Conservation (phyloP, 192 early-diverging fungal species). For the Blastocladiella britannica region DNA sequence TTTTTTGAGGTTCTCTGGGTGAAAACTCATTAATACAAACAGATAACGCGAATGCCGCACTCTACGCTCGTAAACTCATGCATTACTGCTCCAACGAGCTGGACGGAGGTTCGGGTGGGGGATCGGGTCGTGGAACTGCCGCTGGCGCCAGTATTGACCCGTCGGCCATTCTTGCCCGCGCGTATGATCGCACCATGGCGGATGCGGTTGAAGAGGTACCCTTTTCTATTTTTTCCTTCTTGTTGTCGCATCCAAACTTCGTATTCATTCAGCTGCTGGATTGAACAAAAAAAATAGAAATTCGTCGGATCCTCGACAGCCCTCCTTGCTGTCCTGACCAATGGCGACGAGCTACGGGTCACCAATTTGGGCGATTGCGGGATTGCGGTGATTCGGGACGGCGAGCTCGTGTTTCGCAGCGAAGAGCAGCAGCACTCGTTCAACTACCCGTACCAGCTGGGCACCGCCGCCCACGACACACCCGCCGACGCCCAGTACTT, state of each 20-base stretch:
- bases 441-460: conserved; percentile 93
- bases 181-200: conserved; percentile 48
- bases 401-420: conserved; percentile 72
- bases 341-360: conserved; percentile 78
- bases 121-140: conserved; percentile 62
- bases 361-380: conserved; percentile 93
- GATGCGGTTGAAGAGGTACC: conserved; percentile 46
- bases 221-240: too few relatives aligned
- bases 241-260: background rate
- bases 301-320: conserved; percentile 83
- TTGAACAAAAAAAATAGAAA: conserved; percentile 15
- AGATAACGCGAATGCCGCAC: conserved; percentile 56
- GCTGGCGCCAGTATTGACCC: conserved; percentile 66
- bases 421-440: conserved; percentile 98
- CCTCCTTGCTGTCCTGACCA: conserved; percentile 57
- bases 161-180: conserved; percentile 53
- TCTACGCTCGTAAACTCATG: conserved; percentile 86
- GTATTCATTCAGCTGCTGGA: background rate
- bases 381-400: conserved; percentile 63
- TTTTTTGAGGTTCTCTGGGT: background rate
- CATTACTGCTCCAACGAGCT: conserved; percentile 67
- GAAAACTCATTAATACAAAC: background rate
- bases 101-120: conserved; percentile 55
- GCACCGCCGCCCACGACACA: conserved; percentile 57
- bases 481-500: conserved; percentile 71